These are phyloP conservation scores for Sutorius eximius DNA, from an alignment of 1,284 basidiomycete genomes.

Conservation along the genomic window DNA sequence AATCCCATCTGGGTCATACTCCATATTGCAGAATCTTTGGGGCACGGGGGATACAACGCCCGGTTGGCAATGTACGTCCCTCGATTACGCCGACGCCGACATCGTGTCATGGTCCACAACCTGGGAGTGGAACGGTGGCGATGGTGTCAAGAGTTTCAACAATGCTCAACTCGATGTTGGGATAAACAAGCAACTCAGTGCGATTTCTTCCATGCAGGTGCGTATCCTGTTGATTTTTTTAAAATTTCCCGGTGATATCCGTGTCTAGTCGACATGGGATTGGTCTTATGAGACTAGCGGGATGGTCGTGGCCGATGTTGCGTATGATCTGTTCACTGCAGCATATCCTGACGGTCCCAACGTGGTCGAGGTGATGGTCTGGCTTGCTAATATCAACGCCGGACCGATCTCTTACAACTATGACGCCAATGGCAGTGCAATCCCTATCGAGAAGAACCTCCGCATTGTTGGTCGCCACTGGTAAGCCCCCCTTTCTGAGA, in stretches of 20 bases:
- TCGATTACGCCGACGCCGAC: constrained; percentile 46
- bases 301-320: constrained; percentile 50
- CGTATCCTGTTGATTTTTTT: constrained; percentile 11
- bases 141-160: constrained; percentile 59
- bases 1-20: constrained; percentile 46
- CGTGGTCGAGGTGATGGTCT: constrained; percentile 65
- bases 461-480: constrained; percentile 53
- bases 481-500: constrained; percentile 27
- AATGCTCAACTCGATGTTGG: constrained; percentile 54
- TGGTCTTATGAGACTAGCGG: constrained; percentile 41
- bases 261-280: constrained; percentile 41
- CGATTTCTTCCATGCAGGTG: constrained; percentile 57
- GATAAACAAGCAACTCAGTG: constrained; percentile 53
- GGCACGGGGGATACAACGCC: constrained; percentile 45
- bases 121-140: constrained; percentile 56
- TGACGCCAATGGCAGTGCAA: constrained; percentile 46
- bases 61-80: constrained; percentile 56
- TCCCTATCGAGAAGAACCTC: constrained; percentile 46
- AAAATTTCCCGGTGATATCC: background rate
- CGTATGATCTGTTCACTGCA: constrained; percentile 66
- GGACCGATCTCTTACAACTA: constrained; percentile 56
- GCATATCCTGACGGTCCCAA: constrained; percentile 48
- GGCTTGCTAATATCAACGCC: constrained; percentile 60
- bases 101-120: constrained; percentile 53
- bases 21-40: constrained; percentile 55